Evolutionary conservation across 441 rosid species (phyloP), one percentile per base, ranked within the genome.

Genomic region (Brassica balearica): DNA sequence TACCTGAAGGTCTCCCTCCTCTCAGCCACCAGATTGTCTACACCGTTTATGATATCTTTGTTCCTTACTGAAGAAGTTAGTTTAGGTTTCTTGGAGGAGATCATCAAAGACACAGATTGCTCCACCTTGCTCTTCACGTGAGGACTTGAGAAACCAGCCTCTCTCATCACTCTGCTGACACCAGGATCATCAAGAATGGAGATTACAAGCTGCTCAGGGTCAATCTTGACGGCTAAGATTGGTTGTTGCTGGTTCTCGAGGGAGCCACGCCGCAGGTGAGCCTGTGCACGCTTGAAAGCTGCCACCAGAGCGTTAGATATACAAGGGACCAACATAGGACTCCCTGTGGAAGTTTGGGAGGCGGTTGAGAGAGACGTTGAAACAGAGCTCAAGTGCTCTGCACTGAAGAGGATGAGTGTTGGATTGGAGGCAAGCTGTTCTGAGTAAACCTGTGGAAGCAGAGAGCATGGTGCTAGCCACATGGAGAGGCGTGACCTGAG

Each of bases 281-380:
- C 92, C 77, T 89, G 92, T 11, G 92, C 92, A 19, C 92, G 87
- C 80, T 87, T 89, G 74, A 89, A 85, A 65, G 92, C 90, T 0
- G 92, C 92, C 55, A 89, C 86, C 62, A 89, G 78, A 67, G 92
- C 88, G 56, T 89, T 89, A 14, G 90, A 87, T 81, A 87, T 85
- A 46, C 87, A 84, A 23, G 92, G 92, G 48, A 36, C 86, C 68
- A 86, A 68, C 81, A 79, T 81, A 38, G 89, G 82, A 63, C 80
- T 68, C 0, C 84, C 74, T 2, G 87, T 69, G 5, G 89, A 84
- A 23, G 89, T 85, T 85, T 0, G 88, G 92, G 10, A 89, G 88
- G 59, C 90, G 89, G 64, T 89, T 89, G 8, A 89, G 87, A 0
- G 92, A 88, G 3, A 89, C 92, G 69, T 87, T 89, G 82, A 89